phyloP scores from a whole-genome alignment of 208 protist species.

The Angomonas desouzai region DNA sequence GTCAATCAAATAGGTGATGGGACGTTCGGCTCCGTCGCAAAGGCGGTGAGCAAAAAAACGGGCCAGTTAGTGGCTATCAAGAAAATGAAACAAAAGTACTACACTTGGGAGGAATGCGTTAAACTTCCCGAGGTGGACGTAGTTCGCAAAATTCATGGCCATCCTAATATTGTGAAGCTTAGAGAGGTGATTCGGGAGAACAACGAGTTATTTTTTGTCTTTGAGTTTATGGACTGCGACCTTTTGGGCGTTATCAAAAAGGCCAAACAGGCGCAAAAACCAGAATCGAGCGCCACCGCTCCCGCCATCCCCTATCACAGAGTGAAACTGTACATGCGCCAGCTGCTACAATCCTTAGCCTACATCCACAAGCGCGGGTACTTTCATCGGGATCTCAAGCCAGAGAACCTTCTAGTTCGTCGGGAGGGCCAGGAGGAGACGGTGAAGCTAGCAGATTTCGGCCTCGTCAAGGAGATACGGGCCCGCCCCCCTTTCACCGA shows the following conservation, averaged over 20 bases:
- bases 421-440: conserved; percentile 61
- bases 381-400: conserved; percentile 97
- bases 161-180: conserved; percentile 97
- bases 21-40: conserved; percentile 94
- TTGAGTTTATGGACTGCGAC: conserved; percentile 97
- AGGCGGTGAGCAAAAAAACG: conserved; percentile 87
- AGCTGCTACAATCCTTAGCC: conserved; percentile 91
- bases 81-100: conserved; percentile 98
- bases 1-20: conserved; percentile 94
- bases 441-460: conserved; percentile 96
- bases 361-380: conserved; percentile 96
- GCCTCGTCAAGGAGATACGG: conserved; percentile 60
- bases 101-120: conserved; percentile 96
- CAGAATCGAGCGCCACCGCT: conserved; percentile 12
- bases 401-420: conserved; percentile 96
- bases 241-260: conserved; percentile 95
- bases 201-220: conserved; percentile 96
- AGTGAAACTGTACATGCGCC: conserved; percentile 89
- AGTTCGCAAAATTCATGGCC: conserved; percentile 91
- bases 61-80: conserved; percentile 97
- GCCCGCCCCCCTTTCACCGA: conserved; percentile 88
- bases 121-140: conserved; percentile 93
- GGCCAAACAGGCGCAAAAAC: conserved; percentile 60
- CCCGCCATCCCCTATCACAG: conserved; percentile 80
- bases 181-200: conserved; percentile 96